Percentiles rank a stretch among this genome's conserved stretches.
These are phyloP conservation scores for Talaromyces sp. DNA, from an alignment of 2,329 filamentous ascomycete genomes.

Conservation along the genomic window DNA sequence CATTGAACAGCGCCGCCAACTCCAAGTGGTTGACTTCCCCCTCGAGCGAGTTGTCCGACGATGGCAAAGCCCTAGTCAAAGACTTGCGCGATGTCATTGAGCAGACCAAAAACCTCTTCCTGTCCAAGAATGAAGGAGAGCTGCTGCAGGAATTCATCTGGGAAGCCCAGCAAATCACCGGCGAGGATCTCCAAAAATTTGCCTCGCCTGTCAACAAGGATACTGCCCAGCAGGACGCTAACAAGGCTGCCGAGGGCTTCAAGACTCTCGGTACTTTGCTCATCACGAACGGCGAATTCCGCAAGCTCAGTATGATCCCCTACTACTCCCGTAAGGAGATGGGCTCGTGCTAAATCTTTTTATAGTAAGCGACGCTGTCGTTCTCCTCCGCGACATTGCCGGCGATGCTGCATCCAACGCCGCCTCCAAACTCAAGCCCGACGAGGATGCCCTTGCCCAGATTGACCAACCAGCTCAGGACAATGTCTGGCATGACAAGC, in stretches of 20 bases:
- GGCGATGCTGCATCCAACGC: conserved; percentile 81
- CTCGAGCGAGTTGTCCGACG: conserved; percentile 69
- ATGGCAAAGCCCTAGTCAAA: conserved; percentile 71
- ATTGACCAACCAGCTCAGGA: conserved; percentile 82
- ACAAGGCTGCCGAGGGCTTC: conserved; percentile 76
- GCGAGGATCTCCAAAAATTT: conserved; percentile 57
- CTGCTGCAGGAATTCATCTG: conserved; percentile 95
- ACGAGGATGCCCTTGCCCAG: conserved; percentile 67
- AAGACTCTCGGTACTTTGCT: conserved; percentile 82
- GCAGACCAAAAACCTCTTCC: conserved; percentile 74
- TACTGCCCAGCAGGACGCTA: conserved; percentile 72
- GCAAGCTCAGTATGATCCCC: conserved; percentile 67
- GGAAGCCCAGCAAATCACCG: conserved; percentile 73
- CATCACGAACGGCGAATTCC: conserved; percentile 93
- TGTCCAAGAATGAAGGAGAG: conserved; percentile 94
- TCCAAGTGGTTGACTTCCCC: conserved; percentile 66
- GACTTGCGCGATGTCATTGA: conserved; percentile 77
- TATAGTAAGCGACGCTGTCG: conserved; percentile 68
- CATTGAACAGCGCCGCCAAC: conserved; percentile 78
- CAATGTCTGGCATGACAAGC: conserved; percentile 88
- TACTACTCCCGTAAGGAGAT: conserved; percentile 12
- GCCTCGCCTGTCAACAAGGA: conserved; percentile 68
- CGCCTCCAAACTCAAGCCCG: conserved; percentile 69
- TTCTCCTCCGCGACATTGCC: conserved; percentile 83
- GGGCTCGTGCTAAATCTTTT: conserved; percentile 13